Percentiles rank a stretch among this genome's conserved stretches.
These are phyloP conservation scores for Fraxinus americana DNA, from an alignment of 257 asterid genomes.

Conservation along the genomic window DNA sequence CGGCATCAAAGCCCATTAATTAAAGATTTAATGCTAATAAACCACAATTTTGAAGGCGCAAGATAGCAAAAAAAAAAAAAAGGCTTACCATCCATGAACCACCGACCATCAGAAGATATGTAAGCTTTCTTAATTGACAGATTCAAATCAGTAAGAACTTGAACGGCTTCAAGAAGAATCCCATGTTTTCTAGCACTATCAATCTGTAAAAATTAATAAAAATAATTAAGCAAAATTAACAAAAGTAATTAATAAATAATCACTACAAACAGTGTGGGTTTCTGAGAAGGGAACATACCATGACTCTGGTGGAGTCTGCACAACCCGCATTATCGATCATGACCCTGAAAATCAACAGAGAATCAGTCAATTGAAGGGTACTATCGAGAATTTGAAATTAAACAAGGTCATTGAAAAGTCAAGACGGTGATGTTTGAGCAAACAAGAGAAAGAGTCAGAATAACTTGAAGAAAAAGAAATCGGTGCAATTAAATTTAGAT, in stretches of 20 bases:
- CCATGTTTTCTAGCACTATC: slow-evolving; percentile 93
- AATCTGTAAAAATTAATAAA: slow-evolving; percentile 41
- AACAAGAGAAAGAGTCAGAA: slow-evolving; percentile 23
- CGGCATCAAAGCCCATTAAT: not conserved
- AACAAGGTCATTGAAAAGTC: slow-evolving; percentile 31
- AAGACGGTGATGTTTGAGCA: slow-evolving; percentile 5
- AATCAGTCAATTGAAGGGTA: slow-evolving; percentile 35
- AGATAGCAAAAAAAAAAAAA: slow-evolving; percentile 15
- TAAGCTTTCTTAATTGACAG: slow-evolving; percentile 91
- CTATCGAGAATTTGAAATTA: slow-evolving; percentile 18
- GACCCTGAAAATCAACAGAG: slow-evolving; percentile 61
- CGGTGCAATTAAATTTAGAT: not conserved
- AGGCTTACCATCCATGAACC: slow-evolving; percentile 99
- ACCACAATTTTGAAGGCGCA: slow-evolving; percentile 16
- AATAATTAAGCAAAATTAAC: too few species aligned
- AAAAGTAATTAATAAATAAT: not conserved
- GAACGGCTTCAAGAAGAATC: slow-evolving; percentile 88
- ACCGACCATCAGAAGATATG: slow-evolving; percentile 90
- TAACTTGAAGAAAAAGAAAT: slow-evolving; percentile 46
- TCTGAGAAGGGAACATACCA: slow-evolving; percentile 48
- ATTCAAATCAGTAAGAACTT: slow-evolving; percentile 92
- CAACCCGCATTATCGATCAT: slow-evolving; percentile 93
- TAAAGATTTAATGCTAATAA: not conserved
- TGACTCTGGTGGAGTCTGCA: slow-evolving; percentile 80
- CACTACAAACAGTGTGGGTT: not conserved